Conservation (phyloP, 768 basidiomycete species). For the Trametes maxima region DNA sequence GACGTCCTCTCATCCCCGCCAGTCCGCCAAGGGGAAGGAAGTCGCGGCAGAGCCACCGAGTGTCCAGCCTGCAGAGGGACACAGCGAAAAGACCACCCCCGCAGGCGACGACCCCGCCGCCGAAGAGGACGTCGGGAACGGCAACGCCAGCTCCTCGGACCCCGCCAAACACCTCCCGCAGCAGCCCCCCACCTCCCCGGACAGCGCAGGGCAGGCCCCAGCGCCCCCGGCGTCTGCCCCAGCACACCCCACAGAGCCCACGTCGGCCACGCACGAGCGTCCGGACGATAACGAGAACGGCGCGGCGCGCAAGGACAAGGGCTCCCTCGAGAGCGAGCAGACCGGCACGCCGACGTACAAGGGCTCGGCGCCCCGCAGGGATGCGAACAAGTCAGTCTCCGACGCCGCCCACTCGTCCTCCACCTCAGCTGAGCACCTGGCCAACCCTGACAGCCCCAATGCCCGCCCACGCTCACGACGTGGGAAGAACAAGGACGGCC, state of each 20-base stretch:
- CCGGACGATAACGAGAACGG: conserved; percentile 46
- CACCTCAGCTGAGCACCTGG: conserved; percentile 29
- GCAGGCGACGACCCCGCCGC: conserved; percentile 14
- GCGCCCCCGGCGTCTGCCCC: conserved; percentile 20
- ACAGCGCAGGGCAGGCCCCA: conserved; percentile 32
- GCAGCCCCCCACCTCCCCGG: conserved; percentile 13
- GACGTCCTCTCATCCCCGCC: conserved; percentile 7
- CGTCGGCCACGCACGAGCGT: conserved; percentile 35
- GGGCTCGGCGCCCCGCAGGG: conserved; percentile 33
- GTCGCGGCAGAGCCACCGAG: conserved; percentile 27
- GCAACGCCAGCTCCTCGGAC: conserved; percentile 10
- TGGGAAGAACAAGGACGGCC: conserved; percentile 36
- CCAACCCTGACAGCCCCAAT: conserved; percentile 14
- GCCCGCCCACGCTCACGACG: conserved; percentile 41
- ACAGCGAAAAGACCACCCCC: conserved; percentile 24
- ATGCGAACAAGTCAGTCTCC: conserved; percentile 35
- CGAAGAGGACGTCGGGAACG: conserved; percentile 14
- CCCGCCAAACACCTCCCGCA: conserved; percentile 1
- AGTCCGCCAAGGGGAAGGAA: conserved; percentile 31
- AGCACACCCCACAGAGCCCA: conserved; percentile 20
- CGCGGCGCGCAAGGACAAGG: conserved; percentile 42
- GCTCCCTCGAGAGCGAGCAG: conserved; percentile 45
- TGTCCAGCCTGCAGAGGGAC: conserved; percentile 31
- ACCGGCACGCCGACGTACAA: conserved; percentile 46
- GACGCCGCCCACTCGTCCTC: conserved; percentile 38